Base-by-base conservation (phyloP, 2,329 filamentous ascomycete species). In the Eutypa lata region DNA sequence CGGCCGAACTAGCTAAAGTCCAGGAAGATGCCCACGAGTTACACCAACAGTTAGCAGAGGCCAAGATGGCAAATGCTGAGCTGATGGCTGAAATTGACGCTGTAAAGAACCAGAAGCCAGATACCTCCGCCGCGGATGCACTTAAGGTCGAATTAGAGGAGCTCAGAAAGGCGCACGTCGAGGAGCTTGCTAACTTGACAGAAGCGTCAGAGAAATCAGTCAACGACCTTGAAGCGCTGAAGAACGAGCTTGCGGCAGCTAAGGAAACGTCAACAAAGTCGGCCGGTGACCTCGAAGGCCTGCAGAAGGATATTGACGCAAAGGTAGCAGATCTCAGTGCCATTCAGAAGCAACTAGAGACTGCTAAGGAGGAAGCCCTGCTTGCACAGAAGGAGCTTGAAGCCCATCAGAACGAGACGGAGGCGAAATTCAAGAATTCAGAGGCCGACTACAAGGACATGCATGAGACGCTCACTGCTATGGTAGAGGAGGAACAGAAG, bases 391-490 rank as follows among this genome's bases (percentile, higher is more conserved):
- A 81, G 65, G 80, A 83, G 49, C 70, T 84, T 1, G 77, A 81
- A 56, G 75, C 78, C 7, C 71, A 77, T 60, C 76, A 74, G 66
- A 71, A 76, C 21, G 77, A 81, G 60, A 74, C 76, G 3, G 76
- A 79, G 11, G 75, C 76, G 11, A 77, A 76, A 65, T 62, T 73
- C 49, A 82, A 83, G 76, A 81, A 76, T n/a, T 73, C 78, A 46
- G 73, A 76, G 65, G 74, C 77, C n/a, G 81, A 85, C 65, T 85
- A 83, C 68, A 77, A 80, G 63, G 82, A 85, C 57, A 79, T 87
- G 72, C 80, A 83, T 63, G 82, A 87, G 49, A 83, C 79, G 55
- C 76, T 87, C 73, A 84, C 79, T 4, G 70, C 79, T 59, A 71
- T 86, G 50, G 75, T 84, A 2, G 82, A 86, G 64, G 82, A 86